Evolutionary conservation across 345 rosid genomes (phyloP), one percentile per base, ranked within the genome.

Genomic region (Brassica incana): DNA sequence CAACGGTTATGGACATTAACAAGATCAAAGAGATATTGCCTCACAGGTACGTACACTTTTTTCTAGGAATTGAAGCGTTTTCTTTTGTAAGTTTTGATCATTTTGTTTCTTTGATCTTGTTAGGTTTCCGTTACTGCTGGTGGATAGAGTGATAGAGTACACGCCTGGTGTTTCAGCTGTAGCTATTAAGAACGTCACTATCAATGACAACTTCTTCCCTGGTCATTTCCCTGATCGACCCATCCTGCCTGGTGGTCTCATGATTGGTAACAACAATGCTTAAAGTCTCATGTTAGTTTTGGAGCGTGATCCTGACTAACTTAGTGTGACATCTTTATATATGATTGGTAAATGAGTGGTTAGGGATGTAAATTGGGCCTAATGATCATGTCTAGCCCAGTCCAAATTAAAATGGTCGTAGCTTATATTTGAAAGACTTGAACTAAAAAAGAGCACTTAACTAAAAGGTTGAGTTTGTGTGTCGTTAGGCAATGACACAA

Each of bases 141-240:
- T 96, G 83, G 99, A 96, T 90, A 92, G 98, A 87, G 97, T 95
- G 79, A 88, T 95, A 66, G 98, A 96, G 82, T 88, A 88, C 84
- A 92, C 84, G 35, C 89, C 98, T 15, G 99, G 98, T 64, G 94
- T 90, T 70, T 96, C 99, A 5, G 97, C 88, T 52, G 97, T 93
- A 78, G 97, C 88, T 65, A 93, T 96, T 23, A 96, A 96, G 86
- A 96, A 96, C 60, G 99, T 96, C 43, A 96, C 99, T 0, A 96
- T 36, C 43, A 36, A 36, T 36, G 43, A 36, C 78, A 95, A 90
- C 85, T 95, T 95, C 82, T 95, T 95, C 73, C 99, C 99, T 69
- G 99, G 99, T 0, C 99, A 96, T 84, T 96, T 96, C 71, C 99
- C 99, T 65, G 94, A 92, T 79, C 88, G 99, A 75, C 99, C 99